Evolutionary conservation across 2,329 filamentous ascomycete species (phyloP).

Genomic region (Fusarium chaquense): DNA sequence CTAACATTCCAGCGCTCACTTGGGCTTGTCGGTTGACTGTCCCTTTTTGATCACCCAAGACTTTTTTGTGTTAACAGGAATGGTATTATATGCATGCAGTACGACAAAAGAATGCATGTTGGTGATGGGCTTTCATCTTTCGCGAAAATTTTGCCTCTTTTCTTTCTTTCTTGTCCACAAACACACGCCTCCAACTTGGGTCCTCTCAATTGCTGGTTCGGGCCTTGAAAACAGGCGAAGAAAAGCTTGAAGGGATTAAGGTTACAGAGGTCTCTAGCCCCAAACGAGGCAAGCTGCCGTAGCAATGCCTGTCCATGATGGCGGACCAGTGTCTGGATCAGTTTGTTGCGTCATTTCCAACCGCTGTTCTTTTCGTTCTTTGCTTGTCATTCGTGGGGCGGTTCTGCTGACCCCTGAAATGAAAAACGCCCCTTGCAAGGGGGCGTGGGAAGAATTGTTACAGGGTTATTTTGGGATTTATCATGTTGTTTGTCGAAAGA

Average conservation of each 20-base stretch:
- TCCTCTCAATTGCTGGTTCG: background rate
- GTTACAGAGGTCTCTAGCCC: conserved; percentile 35
- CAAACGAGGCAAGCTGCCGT: conserved; percentile 30
- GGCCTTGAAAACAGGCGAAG: background rate
- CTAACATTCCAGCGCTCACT: background rate
- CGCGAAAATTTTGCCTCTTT: background rate
- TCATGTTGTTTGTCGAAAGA: conserved; percentile 3
- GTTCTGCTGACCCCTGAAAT: background rate
- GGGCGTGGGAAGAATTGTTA: background rate
- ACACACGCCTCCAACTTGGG: background rate
- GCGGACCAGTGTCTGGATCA: conserved; percentile 14
- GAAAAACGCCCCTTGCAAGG: background rate
- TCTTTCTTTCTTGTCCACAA: background rate
- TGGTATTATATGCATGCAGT: background rate
- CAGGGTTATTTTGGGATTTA: background rate
- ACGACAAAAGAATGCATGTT: background rate
- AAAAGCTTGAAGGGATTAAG: conserved; percentile 37
- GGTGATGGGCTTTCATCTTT: accelerated
- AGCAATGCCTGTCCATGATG: conserved; percentile 1
- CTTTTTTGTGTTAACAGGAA: background rate
- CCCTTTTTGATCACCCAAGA: background rate
- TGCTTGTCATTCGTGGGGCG: conserved; percentile 6
- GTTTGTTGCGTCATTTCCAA: conserved; percentile 28
- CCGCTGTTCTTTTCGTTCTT: background rate
- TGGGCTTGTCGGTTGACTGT: background rate